A percentile compares a stretch with the other conserved stretches of the same genome.
Conservation (phyloP, 2,329 filamentous ascomycete species). For the Paecilomyces niveus region DNA sequence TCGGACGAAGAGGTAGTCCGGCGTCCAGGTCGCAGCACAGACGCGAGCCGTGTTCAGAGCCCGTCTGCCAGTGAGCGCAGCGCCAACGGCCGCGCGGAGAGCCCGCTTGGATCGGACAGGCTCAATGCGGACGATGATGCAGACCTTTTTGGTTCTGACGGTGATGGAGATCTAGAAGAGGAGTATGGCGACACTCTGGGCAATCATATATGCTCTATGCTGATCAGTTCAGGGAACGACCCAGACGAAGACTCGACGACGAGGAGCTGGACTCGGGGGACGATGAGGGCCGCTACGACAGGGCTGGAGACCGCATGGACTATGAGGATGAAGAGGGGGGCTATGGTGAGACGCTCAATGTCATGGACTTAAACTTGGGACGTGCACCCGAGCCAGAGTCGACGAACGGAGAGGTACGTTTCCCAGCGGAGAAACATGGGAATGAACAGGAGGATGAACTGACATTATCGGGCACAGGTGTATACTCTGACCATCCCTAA, state of each 20-base stretch:
- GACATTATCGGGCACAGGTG: conserved; percentile 31
- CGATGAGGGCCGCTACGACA: conserved; percentile 51
- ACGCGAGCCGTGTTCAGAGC: conserved; percentile 15
- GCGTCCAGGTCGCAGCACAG: conserved; percentile 22
- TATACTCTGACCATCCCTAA: conserved; percentile 59
- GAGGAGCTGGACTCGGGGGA: conserved; percentile 58
- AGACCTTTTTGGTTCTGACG: conserved; percentile 43
- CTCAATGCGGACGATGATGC: conserved; percentile 31
- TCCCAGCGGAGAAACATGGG: not conserved
- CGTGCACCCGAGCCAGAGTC: conserved; percentile 52
- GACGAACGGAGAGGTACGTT: conserved; percentile 32
- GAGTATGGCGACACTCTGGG: conserved; percentile 18
- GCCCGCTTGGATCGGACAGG: conserved; percentile 13
- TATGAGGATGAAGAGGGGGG: conserved; percentile 33
- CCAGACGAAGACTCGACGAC: conserved; percentile 49
- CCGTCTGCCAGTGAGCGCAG: conserved; percentile 16
- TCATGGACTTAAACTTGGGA: conserved; percentile 50
- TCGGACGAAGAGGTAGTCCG: conserved; percentile 32
- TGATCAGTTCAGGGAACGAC: conserved; percentile 17
- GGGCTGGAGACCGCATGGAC: conserved; percentile 40
- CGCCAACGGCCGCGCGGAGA: conserved; percentile 17
- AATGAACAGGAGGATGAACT: not conserved
- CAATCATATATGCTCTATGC: conserved; percentile 1
- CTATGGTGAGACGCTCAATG: conserved; percentile 42
- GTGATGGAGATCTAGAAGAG: conserved; percentile 18